A percentile compares a stretch with the other conserved stretches of the same genome.
Evolutionary conservation across 306 rosid species (phyloP).

Genomic region (Vigna radiata): DNA sequence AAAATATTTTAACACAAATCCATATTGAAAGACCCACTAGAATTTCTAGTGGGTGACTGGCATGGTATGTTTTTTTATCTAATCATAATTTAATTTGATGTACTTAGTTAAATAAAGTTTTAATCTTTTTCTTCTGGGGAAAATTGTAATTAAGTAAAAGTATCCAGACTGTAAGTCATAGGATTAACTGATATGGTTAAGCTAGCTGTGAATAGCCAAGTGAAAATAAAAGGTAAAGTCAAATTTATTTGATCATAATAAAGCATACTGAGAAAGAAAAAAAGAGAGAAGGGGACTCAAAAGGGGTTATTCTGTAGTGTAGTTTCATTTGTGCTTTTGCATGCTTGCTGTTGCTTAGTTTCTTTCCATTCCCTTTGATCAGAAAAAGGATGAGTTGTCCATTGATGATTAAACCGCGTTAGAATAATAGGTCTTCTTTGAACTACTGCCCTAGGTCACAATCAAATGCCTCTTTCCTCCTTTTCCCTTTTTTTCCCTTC

Average conservation of each 20-base stretch:
- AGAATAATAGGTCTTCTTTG: conserved; percentile 22
- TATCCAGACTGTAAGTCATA: not conserved
- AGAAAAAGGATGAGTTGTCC: conserved; percentile 48
- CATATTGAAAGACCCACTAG: too few relatives aligned
- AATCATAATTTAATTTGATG: not conserved
- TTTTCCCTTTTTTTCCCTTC: conserved; percentile 24
- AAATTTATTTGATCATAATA: conserved; percentile 3
- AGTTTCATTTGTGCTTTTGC: conserved; percentile 42
- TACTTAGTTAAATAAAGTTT: not conserved
- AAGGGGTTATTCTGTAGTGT: conserved; percentile 43
- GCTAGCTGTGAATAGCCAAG: not conserved
- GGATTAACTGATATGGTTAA: not conserved
- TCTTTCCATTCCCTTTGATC: conserved; percentile 42
- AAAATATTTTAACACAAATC: too few relatives aligned
- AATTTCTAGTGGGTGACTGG: too few relatives aligned
- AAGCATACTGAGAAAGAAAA: conserved; percentile 40
- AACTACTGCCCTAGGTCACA: conserved; percentile 32
- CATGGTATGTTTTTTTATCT: too few relatives aligned
- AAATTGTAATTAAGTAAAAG: not conserved
- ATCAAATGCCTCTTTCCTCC: conserved; percentile 37
- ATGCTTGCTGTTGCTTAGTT: conserved; percentile 36
- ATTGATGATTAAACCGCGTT: conserved; percentile 45
- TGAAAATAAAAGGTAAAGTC: conserved; percentile 9
- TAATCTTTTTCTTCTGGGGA: not conserved
- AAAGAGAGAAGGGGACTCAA: conserved; percentile 34